Evolutionary conservation across 1,284 basidiomycete genomes (phyloP), one percentile per base, ranked within the genome.

Genomic region (Mycena citricolor): DNA sequence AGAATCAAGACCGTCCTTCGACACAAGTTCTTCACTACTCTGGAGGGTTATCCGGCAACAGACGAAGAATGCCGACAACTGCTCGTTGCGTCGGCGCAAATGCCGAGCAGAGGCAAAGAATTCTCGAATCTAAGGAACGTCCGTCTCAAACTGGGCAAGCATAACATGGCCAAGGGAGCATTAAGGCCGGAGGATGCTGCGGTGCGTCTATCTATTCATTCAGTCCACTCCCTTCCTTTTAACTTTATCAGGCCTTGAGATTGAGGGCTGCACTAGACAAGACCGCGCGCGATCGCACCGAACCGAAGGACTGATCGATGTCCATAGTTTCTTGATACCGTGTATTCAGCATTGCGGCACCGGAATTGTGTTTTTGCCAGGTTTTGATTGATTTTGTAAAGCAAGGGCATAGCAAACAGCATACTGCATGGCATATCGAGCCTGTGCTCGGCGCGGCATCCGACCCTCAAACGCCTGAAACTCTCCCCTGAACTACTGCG

Each of bases 101-200:
- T 36, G 71, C 69, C 51, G 20, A 49, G 43, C 43, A 49, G 44
- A 22, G 49, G 37, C 33, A 52, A 52, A 23, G 51, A 52, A 23
- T 31, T 52, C 24, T 52, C 51, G 16, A 49, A 36, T 23, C 32
- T 52, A 32, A 42, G 51, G 16, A 42, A 39, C 22, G 47, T 52
- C 5, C 23, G 46, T 26, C 51, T 52, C 22, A 56, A 67, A 60
- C 36, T 63, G 71, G 81, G 85, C 8, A 89, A 86, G 56, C 83
- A 90, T 54, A 90, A 90, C 57, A 88, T 88, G 85, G 87, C 88
- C 2, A 89, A 90, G 61, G 87, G 86, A 5, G 86, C 86, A 1
- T 61, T 86, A 51, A 71, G 82, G 36, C 83, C 85, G 1, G 87
- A 90, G 60, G 87, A 90, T 61, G 85, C 82, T 41, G 85, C 87